These are phyloP conservation scores for Fulvia fulva DNA, from an alignment of 2,329 filamentous ascomycete species.

Conservation along the genomic window DNA sequence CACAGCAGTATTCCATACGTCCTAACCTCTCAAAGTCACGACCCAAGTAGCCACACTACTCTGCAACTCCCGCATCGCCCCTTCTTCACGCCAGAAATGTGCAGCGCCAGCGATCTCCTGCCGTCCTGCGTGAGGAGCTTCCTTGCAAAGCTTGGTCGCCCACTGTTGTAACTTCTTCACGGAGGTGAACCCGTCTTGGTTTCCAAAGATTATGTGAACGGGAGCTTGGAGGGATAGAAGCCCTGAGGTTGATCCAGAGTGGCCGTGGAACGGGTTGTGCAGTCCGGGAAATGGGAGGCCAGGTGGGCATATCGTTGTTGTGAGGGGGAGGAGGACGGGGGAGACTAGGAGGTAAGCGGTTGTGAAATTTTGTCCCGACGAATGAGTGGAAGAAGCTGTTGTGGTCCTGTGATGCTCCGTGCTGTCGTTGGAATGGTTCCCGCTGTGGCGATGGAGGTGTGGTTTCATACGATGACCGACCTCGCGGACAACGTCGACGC, in stretches of 20 bases:
- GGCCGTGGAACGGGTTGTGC: slow-evolving; percentile 2
- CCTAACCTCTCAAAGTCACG: too few relatives aligned
- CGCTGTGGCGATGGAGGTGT: slow-evolving; percentile 24
- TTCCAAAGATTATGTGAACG: slow-evolving; percentile 70
- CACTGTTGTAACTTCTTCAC: slow-evolving; percentile 63
- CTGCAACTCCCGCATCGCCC: slow-evolving; percentile 30
- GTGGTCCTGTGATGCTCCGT: slow-evolving; percentile 14
- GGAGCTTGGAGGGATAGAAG: slow-evolving; percentile 54
- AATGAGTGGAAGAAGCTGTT: slow-evolving; percentile 32
- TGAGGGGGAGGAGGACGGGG: slow-evolving; percentile 44
- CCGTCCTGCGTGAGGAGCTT: slow-evolving; percentile 40
- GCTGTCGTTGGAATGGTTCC: background rate
- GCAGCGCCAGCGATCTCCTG: slow-evolving; percentile 47
- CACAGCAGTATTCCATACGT: too few relatives aligned
- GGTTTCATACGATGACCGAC: slow-evolving; percentile 33
- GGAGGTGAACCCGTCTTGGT: slow-evolving; percentile 69
- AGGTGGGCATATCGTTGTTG: slow-evolving; percentile 31
- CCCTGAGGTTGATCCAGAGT: slow-evolving; percentile 7
- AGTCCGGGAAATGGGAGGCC: slow-evolving; percentile 25
- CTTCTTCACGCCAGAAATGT: slow-evolving; percentile 49
- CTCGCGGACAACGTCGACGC: slow-evolving; percentile 37
- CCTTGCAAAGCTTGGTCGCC: slow-evolving; percentile 51
- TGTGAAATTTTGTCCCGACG: slow-evolving; percentile 12
- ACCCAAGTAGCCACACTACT: slow-evolving; percentile 26
- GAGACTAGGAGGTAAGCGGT: slow-evolving; percentile 45